phyloP scores from a whole-genome alignment of 176 grass and related monocot species.

The Bonia amplexicaulis region DNA sequence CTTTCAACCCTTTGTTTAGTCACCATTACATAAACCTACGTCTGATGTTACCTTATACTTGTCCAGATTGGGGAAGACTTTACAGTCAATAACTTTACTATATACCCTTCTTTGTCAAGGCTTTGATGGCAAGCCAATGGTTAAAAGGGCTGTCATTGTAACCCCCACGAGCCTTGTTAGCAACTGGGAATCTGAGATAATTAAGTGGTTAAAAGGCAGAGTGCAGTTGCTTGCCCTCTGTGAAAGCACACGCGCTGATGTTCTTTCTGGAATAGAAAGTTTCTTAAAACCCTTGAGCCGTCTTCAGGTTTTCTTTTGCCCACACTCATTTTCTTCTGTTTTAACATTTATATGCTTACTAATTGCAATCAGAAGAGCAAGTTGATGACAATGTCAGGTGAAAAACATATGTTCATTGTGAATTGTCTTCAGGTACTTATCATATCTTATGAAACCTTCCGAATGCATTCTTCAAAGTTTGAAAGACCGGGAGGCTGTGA shows the following conservation, averaged over 20 bases:
- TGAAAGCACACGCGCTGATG: conserved; percentile 89
- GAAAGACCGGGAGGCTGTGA: conserved; percentile 83
- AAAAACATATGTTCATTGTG: conserved; percentile 21
- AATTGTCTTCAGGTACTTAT: conserved; percentile 76
- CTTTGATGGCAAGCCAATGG: conserved; percentile 90
- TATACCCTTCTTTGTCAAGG: conserved; percentile 85
- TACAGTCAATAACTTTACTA: conserved; percentile 89
- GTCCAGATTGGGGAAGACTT: conserved; percentile 90
- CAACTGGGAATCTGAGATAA: conserved; percentile 94
- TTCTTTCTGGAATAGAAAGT: conserved; percentile 87
- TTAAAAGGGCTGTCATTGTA: conserved; percentile 79
- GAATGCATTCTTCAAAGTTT: conserved; percentile 96
- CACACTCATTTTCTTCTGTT: conserved; percentile 4
- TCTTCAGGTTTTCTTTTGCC: conserved; percentile 63
- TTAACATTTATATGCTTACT: conserved; percentile 22
- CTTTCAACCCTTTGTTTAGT: conserved; percentile 11
- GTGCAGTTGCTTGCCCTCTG: conserved; percentile 77
- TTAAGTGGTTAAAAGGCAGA: conserved; percentile 82
- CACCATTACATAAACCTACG: conserved; percentile 14
- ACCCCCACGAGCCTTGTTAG: conserved; percentile 96
- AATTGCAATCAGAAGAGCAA: conserved; percentile 17
- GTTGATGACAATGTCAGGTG: conserved; percentile 9
- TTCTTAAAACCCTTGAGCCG: conserved; percentile 72
- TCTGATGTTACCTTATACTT: conserved; percentile 16
- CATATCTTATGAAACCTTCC: conserved; percentile 95